A percentile compares a stretch with the other conserved stretches of the same genome.
These are phyloP conservation scores for Blastosporella zonata DNA, from an alignment of 1,284 basidiomycete genomes.

Conservation along the genomic window DNA sequence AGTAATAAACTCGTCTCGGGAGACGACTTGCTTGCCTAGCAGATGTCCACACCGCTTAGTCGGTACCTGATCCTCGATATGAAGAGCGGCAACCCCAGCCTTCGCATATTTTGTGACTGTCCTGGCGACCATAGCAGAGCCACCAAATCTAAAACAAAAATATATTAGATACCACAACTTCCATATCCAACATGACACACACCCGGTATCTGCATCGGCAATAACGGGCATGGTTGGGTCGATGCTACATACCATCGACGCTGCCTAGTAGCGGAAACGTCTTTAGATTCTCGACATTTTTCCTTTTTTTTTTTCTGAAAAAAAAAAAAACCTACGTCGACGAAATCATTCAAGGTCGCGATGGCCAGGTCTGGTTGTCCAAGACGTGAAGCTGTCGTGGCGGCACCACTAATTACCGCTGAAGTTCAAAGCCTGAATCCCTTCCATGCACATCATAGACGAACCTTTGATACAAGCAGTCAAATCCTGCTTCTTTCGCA, in stretches of 20 bases:
- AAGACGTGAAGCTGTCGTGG: constrained; percentile 70
- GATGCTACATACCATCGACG: constrained; percentile 60
- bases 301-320: no score
- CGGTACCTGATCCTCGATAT: constrained; percentile 83
- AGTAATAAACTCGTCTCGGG: constrained; percentile 70
- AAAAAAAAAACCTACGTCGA: constrained; percentile 42
- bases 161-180: background rate
- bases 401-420: constrained; percentile 52
- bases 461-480: constrained; percentile 69
- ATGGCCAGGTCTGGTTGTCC: constrained; percentile 80
- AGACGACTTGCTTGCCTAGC: constrained; percentile 66
- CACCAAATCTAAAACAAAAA: constrained; percentile 55
- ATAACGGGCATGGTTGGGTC: constrained; percentile 68
- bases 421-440: background rate
- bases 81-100: constrained; percentile 72
- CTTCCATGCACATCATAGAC: background rate
- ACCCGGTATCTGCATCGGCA: constrained; percentile 81
- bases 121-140: constrained; percentile 72
- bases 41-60: constrained; percentile 83
- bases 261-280: constrained; percentile 27
- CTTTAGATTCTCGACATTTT: background rate
- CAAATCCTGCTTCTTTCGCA: constrained; percentile 74
- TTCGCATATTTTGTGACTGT: constrained; percentile 71
- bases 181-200: constrained; percentile 14
- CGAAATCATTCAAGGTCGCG: constrained; percentile 78